Base-by-base conservation (phyloP, 495 filamentous ascomycete genomes). In the Aspergillus affinis region DNA sequence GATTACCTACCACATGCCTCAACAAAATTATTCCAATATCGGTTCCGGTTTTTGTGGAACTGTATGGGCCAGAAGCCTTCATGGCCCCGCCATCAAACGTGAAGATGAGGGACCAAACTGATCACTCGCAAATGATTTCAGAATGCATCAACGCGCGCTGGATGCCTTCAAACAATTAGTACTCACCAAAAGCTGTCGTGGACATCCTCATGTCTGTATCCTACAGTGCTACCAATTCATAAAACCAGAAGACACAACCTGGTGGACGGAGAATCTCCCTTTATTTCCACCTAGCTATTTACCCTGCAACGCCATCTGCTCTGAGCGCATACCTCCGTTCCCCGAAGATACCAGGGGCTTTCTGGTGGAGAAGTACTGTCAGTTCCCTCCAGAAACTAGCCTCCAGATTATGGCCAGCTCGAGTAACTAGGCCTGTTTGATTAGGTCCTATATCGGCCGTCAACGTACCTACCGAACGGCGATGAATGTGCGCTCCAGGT, bases 381-480 rank as follows among this genome's bases (percentile, higher is more conserved):
- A 68, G 7, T 36, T 36, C 32, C 12, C 9, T 7, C 18, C 58
- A 23, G 18, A 64, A 17, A 36, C 72, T 17, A 44, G 23, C 23
- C 3, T 55, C 18, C 17, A 59, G 30, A 75, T 77, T 52, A 60
- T 74, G 48, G 13, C 41, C 9, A 71, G 70, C 47, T 52, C 64
- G 21, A 57, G 68, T 15, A 72, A 80, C 61, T 54, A 70, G 53
- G 75, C 81, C 51, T 82, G 75, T 51, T 59, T 83, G 2, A 66
- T 82, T 8, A 65, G 80, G 7, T 74, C 73, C 0, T 83, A 81
- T 51, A 65, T 81, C 0, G 78, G 82, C 48, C 66, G 78, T 46
- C 66, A 71, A 48, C 65, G 65, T 18, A 58, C 13, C 26, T 47
- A 51, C 32, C 41, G 47, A 29, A 21, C 27, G 6, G 19, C n/a